phyloP scores from a whole-genome alignment of 345 rosid species.

The Gossypium rotundifolium region DNA sequence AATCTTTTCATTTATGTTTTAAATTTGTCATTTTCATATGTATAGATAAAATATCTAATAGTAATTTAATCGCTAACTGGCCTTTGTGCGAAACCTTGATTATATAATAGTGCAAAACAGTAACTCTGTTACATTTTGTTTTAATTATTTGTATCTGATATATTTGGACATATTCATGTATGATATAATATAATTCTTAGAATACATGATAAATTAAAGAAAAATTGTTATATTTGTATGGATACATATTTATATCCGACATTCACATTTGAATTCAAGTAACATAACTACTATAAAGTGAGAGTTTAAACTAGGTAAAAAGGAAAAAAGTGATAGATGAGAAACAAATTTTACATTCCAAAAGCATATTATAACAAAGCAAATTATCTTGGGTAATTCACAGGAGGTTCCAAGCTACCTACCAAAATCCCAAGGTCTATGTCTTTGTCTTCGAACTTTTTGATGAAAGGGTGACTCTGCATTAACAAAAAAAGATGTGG shows the following conservation, averaged over 20 bases:
- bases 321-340: not conserved
- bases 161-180: too few relatives aligned
- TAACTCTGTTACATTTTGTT: too few relatives aligned
- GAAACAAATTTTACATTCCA: not conserved
- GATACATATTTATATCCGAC: not conserved
- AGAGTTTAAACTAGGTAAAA: not conserved
- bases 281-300: not conserved
- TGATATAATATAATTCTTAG: not conserved
- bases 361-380: not conserved
- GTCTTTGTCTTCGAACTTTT: conserved; percentile 88
- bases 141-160: too few relatives aligned
- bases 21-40: too few relatives aligned
- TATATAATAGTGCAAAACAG: too few relatives aligned
- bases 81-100: too few relatives aligned
- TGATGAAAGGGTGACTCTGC: conserved; percentile 91
- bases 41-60: too few relatives aligned
- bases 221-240: not conserved
- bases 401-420: conserved; percentile 83
- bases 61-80: too few relatives aligned
- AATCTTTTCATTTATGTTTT: too few relatives aligned
- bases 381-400: conserved; percentile 56
- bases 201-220: not conserved
- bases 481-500: conserved; percentile 10
- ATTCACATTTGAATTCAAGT: not conserved
- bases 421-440: conserved; percentile 80